Evolutionary conservation across 441 rosid species (phyloP).

Genomic region (Gossypium davidsonii): DNA sequence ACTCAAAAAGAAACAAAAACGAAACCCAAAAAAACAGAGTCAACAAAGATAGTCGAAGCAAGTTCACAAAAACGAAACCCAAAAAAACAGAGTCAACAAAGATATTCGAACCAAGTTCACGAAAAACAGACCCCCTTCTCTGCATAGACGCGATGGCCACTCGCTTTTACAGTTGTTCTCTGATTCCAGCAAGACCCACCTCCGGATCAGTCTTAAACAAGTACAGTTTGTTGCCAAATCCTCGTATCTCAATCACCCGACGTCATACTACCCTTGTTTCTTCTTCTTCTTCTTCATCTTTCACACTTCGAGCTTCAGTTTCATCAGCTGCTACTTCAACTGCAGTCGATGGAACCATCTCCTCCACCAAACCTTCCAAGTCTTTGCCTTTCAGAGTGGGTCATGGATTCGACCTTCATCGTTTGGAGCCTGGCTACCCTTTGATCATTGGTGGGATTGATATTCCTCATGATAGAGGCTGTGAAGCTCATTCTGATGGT

Average conservation of each 20-base stretch:
- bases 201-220: conserved; percentile 15
- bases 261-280: not conserved
- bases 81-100: not conserved
- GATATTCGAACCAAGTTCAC: not conserved
- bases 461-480: conserved; percentile 84
- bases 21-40: not conserved
- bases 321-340: conserved; percentile 40
- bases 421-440: conserved; percentile 88
- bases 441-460: conserved; percentile 87
- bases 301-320: conserved; percentile 21
- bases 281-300: not conserved
- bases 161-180: conserved; percentile 16
- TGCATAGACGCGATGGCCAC: conserved; percentile 13
- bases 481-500: conserved; percentile 99
- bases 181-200: conserved; percentile 8
- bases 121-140: not conserved
- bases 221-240: conserved; percentile 16
- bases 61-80: not conserved
- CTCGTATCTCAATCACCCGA: not conserved
- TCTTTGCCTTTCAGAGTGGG: conserved; percentile 83
- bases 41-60: not conserved
- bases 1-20: too few species aligned
- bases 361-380: conserved; percentile 35
- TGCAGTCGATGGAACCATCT: conserved; percentile 37
- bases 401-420: conserved; percentile 90